These are phyloP conservation scores for Picea mariana DNA, from an alignment of 83 land plant genomes.

Conservation along the genomic window DNA sequence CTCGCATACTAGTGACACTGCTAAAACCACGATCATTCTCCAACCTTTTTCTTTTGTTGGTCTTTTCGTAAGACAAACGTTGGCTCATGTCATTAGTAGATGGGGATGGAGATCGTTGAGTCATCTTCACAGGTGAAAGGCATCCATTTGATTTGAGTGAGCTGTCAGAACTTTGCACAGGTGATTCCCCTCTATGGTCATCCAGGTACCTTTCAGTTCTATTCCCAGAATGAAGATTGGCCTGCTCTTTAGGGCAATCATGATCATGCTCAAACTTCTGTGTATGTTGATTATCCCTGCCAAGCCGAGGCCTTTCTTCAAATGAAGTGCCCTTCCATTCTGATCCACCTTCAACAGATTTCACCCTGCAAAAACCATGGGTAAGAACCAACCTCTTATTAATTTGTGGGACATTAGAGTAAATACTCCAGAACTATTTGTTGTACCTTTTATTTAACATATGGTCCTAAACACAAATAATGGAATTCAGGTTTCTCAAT, in stretches of 20 bases:
- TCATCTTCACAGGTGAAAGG: background rate
- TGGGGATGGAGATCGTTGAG: background rate
- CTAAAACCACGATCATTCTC: background rate
- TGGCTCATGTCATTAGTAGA: background rate
- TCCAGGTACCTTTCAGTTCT: slow-evolving; percentile 3
- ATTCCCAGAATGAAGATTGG: too few species aligned
- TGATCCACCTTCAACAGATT: background rate
- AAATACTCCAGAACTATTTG: too few species aligned
- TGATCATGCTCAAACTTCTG: background rate
- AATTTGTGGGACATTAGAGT: too few species aligned
- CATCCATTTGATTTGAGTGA: slow-evolving; percentile 10
- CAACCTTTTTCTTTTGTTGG: slow-evolving; percentile 3
- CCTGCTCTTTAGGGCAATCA: background rate
- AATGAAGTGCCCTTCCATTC: background rate
- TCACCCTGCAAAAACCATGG: background rate
- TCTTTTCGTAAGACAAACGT: background rate
- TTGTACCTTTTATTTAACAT: background rate
- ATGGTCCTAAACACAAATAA: background rate
- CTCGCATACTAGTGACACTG: background rate
- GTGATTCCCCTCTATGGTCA: slow-evolving; percentile 5
- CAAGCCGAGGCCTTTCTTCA: slow-evolving; percentile 7
- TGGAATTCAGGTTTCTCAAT: background rate
- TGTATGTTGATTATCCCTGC: background rate
- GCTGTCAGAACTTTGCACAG: background rate
- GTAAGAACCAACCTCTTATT: background rate